Percentiles rank a stretch among this genome's conserved stretches.
Evolutionary conservation across 768 basidiomycete genomes (phyloP).

Genomic region (Trametes cinnabarina): DNA sequence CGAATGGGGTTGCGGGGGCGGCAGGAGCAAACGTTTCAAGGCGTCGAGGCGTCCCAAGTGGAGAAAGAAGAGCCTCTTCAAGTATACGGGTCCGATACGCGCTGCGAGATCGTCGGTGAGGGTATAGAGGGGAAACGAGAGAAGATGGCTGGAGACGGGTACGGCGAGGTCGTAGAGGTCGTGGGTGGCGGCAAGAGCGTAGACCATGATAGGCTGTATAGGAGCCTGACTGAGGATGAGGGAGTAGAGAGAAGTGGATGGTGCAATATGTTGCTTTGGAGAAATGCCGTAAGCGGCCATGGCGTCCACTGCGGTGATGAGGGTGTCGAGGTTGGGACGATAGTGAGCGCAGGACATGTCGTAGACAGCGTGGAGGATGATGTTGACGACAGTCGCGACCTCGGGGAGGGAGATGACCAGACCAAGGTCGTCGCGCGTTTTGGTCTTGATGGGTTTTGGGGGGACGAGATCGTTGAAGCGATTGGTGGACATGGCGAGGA

Average conservation of each 20-base stretch:
- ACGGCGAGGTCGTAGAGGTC: conserved; percentile 75
- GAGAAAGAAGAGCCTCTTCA: conserved; percentile 80
- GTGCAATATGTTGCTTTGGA: conserved; percentile 44
- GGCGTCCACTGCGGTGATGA: conserved; percentile 54
- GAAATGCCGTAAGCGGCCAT: conserved; percentile 61
- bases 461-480: conserved; percentile 61
- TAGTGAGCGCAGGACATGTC: conserved; percentile 73
- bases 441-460: conserved; percentile 33
- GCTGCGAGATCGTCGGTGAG: conserved; percentile 70
- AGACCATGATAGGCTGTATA: conserved; percentile 65
- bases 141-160: conserved; percentile 68
- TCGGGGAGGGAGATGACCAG: conserved; percentile 61
- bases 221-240: conserved; percentile 68
- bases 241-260: conserved; percentile 54
- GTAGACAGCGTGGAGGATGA: conserved; percentile 72
- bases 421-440: conserved; percentile 38
- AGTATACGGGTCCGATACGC: conserved; percentile 70
- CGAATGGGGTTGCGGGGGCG: conserved; percentile 74
- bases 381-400: conserved; percentile 60
- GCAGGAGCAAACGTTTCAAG: conserved; percentile 71
- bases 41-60: conserved; percentile 83
- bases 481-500: conserved; percentile 63
- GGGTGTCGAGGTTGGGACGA: conserved; percentile 60
- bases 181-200: conserved; percentile 64
- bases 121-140: conserved; percentile 64